These are phyloP conservation scores for Fusarium beomiforme DNA, from an alignment of 2,329 filamentous ascomycete genomes.

Conservation along the genomic window DNA sequence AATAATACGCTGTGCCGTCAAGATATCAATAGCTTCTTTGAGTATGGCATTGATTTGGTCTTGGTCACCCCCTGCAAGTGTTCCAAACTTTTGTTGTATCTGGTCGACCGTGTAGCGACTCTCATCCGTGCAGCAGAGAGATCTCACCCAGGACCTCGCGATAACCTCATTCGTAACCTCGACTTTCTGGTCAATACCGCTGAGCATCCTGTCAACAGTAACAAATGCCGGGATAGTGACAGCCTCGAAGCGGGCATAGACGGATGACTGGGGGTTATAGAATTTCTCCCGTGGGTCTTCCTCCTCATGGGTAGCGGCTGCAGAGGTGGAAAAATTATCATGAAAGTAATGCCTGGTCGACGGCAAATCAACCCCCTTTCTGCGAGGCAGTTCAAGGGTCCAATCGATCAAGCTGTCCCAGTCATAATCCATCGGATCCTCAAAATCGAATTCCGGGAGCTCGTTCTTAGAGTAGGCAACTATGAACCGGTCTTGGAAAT, in stretches of 20 bases:
- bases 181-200: neutral
- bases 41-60: conserved; percentile 56
- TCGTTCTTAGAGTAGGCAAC: conserved; percentile 71
- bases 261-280: conserved; percentile 63
- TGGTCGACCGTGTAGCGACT: conserved; percentile 58
- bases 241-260: conserved; percentile 67
- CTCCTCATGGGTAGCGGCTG: conserved; percentile 45
- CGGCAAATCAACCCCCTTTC: conserved; percentile 61
- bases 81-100: conserved; percentile 62
- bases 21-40: conserved; percentile 57
- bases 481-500: conserved; percentile 74
- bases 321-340: conserved; percentile 51
- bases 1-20: conserved; percentile 64
- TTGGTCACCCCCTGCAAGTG: conserved; percentile 55
- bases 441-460: conserved; percentile 70
- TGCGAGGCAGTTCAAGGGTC: conserved; percentile 64
- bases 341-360: conserved; percentile 56
- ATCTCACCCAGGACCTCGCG: conserved; percentile 68
- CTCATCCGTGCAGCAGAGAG: conserved; percentile 64
- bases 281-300: conserved; percentile 67
- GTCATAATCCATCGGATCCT: conserved; percentile 72
- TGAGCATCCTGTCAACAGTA: conserved; percentile 26
- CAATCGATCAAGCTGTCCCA: conserved; percentile 75
- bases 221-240: conserved; percentile 58
- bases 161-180: conserved; percentile 51